phyloP scores from a whole-genome alignment of 1,139 yeast genomes.

The Geotrichum phurueaensis region DNA sequence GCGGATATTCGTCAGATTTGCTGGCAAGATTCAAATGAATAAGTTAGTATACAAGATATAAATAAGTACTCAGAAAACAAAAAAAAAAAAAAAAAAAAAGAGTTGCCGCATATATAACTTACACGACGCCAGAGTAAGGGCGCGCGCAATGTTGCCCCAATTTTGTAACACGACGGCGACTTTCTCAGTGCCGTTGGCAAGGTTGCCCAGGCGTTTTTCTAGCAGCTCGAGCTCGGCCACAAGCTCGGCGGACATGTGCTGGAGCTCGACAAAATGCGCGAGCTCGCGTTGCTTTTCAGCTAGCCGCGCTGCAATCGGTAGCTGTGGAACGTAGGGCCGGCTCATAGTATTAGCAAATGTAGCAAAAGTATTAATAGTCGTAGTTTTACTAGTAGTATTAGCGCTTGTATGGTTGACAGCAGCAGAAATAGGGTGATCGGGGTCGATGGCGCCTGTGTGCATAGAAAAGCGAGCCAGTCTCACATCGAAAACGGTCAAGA shows the following conservation, averaged over 20 bases:
- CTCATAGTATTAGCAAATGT: not conserved
- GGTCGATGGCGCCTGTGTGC: no score
- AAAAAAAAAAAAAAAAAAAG: not conserved
- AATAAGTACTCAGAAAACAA: conserved; percentile 23
- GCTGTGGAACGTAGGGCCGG: not conserved
- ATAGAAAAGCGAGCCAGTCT: no score
- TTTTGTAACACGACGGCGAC: conserved; percentile 43
- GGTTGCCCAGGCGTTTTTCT: conserved; percentile 44
- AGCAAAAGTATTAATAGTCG: no score
- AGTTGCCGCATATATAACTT: not conserved
- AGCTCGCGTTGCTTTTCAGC: conserved; percentile 48
- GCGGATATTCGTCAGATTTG: conserved; percentile 47
- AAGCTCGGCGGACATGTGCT: conserved; percentile 44
- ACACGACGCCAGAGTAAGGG: conserved; percentile 59
- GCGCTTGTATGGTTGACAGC: no score
- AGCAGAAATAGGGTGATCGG: no score
- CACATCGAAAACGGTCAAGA: no score
- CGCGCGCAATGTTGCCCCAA: conserved; percentile 64
- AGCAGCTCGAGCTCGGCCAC: conserved; percentile 46
- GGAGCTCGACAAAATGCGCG: conserved; percentile 46
- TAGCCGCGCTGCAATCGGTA: conserved; percentile 27
- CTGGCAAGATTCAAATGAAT: conserved; percentile 18
- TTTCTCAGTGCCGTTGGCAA: conserved; percentile 53
- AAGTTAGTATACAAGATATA: conserved; percentile 8
- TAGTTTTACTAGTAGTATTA: no score